Percentiles rank a stretch among this genome's conserved stretches.
phyloP scores from a whole-genome alignment of 352 stramenopile species.

The Pythium rishiriense region DNA sequence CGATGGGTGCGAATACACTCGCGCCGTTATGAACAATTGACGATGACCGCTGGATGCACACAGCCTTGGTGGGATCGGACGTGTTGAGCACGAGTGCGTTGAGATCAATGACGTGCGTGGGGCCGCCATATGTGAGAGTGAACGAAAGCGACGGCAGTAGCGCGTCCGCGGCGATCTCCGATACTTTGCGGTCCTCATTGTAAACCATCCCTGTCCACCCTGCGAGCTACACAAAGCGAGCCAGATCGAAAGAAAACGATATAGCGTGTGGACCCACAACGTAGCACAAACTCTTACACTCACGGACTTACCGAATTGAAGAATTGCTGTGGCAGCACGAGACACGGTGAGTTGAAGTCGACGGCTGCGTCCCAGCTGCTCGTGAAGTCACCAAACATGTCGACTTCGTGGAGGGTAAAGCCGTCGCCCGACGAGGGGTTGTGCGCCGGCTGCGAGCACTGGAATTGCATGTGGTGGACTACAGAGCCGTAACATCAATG shows the following conservation, averaged over 20 bases:
- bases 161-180: constrained; percentile 33
- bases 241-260: not conserved
- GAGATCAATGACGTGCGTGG: constrained; percentile 40
- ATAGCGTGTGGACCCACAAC: not conserved
- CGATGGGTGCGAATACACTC: constrained; percentile 45
- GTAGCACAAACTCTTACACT: no score
- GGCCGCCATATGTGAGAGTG: constrained; percentile 39
- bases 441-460: constrained; percentile 13
- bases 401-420: constrained; percentile 17
- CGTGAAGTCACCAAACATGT: constrained; percentile 55
- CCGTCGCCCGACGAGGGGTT: constrained; percentile 19
- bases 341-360: constrained; percentile 61
- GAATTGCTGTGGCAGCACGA: constrained; percentile 61
- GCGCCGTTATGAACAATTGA: constrained; percentile 62
- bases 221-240: constrained; percentile 35
- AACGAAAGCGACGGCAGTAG: constrained; percentile 46
- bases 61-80: constrained; percentile 17
- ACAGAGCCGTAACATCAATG: no score
- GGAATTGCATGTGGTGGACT: constrained; percentile 52
- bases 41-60: constrained; percentile 56
- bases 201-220: constrained; percentile 52
- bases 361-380: constrained; percentile 59
- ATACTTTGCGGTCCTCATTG: constrained; percentile 45
- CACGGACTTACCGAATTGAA: constrained; percentile 60
- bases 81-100: constrained; percentile 40